A percentile compares a stretch with the other conserved stretches of the same genome.
Conservation (phyloP, 2,329 filamentous ascomycete species). For the Paraphaeosphaeria minitans region DNA sequence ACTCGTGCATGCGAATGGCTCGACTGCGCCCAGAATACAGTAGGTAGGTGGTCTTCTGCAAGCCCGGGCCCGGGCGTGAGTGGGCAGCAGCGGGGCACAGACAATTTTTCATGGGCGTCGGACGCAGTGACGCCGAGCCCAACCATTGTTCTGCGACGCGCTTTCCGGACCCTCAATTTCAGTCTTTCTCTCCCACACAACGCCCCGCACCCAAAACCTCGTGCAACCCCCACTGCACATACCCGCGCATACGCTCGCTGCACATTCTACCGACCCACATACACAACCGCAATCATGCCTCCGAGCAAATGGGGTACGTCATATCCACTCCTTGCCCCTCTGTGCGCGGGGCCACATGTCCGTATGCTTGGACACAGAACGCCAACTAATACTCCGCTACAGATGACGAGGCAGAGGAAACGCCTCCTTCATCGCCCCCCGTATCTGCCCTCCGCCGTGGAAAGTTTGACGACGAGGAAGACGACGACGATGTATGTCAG, state of each 20-base stretch:
- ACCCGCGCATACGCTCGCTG: not conserved
- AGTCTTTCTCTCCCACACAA: conserved; percentile 22
- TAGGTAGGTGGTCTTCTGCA: conserved; percentile 8
- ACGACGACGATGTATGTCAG: conserved; percentile 73
- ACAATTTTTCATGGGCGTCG: conserved; percentile 28
- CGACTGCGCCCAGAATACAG: conserved; percentile 2
- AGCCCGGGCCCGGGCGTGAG: conserved; percentile 21
- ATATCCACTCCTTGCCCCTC: conserved; percentile 39
- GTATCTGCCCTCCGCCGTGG: conserved; percentile 57
- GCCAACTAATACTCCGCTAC: conserved; percentile 23
- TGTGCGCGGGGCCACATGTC: conserved; percentile 19
- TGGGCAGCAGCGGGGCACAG: conserved; percentile 33
- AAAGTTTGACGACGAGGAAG: conserved; percentile 94
- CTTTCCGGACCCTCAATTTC: conserved; percentile 22
- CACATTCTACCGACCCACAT: conserved; percentile 1
- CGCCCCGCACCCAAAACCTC: conserved; percentile 11
- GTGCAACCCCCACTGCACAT: conserved; percentile 6
- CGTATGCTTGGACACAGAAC: conserved; percentile 9
- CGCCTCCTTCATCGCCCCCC: conserved; percentile 56
- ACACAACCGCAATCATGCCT: conserved; percentile 37
- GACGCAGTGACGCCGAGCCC: conserved; percentile 33
- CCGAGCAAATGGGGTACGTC: conserved; percentile 51
- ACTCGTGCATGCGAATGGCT: not conserved
- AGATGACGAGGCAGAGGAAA: conserved; percentile 63
- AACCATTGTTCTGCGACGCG: conserved; percentile 33